Conservation (phyloP, 1,284 basidiomycete species). For the Pascua sp. region DNA sequence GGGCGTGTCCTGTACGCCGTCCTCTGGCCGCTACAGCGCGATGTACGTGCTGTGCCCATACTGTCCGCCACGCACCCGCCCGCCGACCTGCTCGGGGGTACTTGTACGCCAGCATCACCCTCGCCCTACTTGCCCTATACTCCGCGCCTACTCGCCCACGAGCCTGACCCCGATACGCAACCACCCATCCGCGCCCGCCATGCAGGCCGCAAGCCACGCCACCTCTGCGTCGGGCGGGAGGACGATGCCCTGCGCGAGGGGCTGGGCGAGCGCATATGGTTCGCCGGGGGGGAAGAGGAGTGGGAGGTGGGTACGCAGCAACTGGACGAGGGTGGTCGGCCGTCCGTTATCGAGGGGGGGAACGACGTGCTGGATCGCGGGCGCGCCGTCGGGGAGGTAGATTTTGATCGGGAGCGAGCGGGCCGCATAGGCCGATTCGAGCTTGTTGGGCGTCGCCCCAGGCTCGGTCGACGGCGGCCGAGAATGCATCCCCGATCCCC, state of each 20-base stretch:
- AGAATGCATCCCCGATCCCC: constrained; percentile 47
- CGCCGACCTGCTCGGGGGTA: too few relatives aligned
- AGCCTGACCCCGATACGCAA: constrained; percentile 77
- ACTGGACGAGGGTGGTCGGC: constrained; percentile 50
- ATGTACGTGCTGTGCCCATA: too few relatives aligned
- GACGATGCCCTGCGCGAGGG: constrained; percentile 81
- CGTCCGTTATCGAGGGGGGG: constrained; percentile 59
- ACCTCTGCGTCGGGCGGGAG: constrained; percentile 82
- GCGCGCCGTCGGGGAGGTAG: constrained; percentile 80
- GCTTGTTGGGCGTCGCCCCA: constrained; percentile 53
- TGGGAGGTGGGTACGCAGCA: constrained; percentile 50
- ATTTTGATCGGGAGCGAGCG: constrained; percentile 82
- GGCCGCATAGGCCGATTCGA: constrained; percentile 66
- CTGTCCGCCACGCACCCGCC: too few relatives aligned
- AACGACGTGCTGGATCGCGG: constrained; percentile 82
- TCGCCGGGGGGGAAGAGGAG: constrained; percentile 50
- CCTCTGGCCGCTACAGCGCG: too few relatives aligned
- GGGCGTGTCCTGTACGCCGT: too few relatives aligned
- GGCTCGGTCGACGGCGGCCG: constrained; percentile 69
- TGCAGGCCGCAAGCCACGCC: constrained; percentile 84
- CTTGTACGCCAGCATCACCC: too few relatives aligned
- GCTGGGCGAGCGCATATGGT: constrained; percentile 49
- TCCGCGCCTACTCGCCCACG: constrained; percentile 17
- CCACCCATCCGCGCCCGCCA: constrained; percentile 93
- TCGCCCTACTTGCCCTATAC: neutral